Evolutionary conservation across 768 basidiomycete species (phyloP).

Genomic region (Leccinum subgranulosum): DNA sequence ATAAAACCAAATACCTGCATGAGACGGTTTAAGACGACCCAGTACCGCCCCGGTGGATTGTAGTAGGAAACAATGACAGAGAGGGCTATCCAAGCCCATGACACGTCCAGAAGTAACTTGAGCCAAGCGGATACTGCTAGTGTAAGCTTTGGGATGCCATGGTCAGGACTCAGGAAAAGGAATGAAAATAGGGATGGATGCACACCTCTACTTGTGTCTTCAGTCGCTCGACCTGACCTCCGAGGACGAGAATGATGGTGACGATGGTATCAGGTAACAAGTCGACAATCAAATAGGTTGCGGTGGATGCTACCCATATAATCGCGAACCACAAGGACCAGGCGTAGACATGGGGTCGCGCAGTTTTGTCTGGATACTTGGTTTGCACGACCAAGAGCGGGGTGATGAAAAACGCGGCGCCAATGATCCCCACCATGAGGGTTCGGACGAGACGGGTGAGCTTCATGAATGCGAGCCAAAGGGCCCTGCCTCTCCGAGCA

Average conservation of each 20-base stretch:
- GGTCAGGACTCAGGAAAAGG: conserved; percentile 1
- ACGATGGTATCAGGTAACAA: conserved; percentile 56
- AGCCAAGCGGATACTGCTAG: conserved; percentile 70
- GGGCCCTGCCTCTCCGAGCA: conserved; percentile 57
- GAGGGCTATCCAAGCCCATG: conserved; percentile 74
- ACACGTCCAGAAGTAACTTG: conserved; percentile 61
- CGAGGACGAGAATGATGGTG: conserved; percentile 49
- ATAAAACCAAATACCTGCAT: conserved; percentile 50
- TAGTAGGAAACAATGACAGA: conserved; percentile 58
- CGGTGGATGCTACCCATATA: conserved; percentile 59
- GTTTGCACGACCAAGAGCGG: conserved; percentile 68
- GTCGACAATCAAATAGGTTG: conserved; percentile 64
- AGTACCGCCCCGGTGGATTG: conserved; percentile 61
- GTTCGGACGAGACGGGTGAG: conserved; percentile 58
- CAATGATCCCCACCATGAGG: conserved; percentile 55
- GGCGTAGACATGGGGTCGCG: conserved; percentile 54
- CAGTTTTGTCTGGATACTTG: conserved; percentile 48
- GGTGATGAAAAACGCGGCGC: conserved; percentile 61
- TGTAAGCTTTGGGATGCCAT: conserved; percentile 42
- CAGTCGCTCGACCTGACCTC: conserved; percentile 61
- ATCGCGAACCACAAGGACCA: conserved; percentile 70
- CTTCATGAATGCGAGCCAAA: conserved; percentile 67
- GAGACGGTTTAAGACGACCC: conserved; percentile 64
- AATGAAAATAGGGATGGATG: background rate
- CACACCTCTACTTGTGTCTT: conserved; percentile 67